Conservation (phyloP, 202 grass and related monocot species). For the Hordeum pubiflorum region DNA sequence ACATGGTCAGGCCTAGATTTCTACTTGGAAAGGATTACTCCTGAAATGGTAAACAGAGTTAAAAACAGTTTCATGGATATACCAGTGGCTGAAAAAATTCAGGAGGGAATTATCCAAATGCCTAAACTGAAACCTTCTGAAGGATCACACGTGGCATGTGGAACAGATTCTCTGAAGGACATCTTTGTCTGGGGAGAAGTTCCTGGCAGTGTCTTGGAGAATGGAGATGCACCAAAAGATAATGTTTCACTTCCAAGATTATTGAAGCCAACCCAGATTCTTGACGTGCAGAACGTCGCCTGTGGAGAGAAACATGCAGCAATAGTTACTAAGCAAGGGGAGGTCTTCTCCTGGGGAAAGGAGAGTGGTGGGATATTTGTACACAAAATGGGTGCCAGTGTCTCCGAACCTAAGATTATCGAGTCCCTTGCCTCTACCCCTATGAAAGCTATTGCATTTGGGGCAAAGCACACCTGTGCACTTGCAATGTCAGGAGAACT, state of each 20-base stretch:
- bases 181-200: slow-evolving; percentile 83
- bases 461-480: slow-evolving; percentile 71
- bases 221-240: slow-evolving; percentile 30
- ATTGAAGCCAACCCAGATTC: slow-evolving; percentile 53
- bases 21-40: slow-evolving; percentile 71
- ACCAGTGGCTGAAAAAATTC: slow-evolving; percentile 18
- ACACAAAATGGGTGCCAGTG: slow-evolving; percentile 54
- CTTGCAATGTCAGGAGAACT: slow-evolving; percentile 71
- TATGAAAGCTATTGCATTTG: slow-evolving; percentile 70
- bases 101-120: slow-evolving; percentile 35
- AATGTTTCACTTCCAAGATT: slow-evolving; percentile 69
- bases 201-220: slow-evolving; percentile 36
- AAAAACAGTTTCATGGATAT: slow-evolving; percentile 43
- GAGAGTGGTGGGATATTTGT: slow-evolving; percentile 63
- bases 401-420: slow-evolving; percentile 58
- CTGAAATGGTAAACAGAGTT: slow-evolving; percentile 43
- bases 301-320: slow-evolving; percentile 84
- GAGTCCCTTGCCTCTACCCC: slow-evolving; percentile 57
- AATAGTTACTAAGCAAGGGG: slow-evolving; percentile 83
- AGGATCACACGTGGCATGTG: slow-evolving; percentile 29
- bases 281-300: slow-evolving; percentile 64
- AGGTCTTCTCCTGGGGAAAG: slow-evolving; percentile 90
- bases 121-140: slow-evolving; percentile 60
- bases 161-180: slow-evolving; percentile 60
- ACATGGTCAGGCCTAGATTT: slow-evolving; percentile 66